Conservation (phyloP, 129 eudicot genomes). For the Kitagawia praeruptora region DNA sequence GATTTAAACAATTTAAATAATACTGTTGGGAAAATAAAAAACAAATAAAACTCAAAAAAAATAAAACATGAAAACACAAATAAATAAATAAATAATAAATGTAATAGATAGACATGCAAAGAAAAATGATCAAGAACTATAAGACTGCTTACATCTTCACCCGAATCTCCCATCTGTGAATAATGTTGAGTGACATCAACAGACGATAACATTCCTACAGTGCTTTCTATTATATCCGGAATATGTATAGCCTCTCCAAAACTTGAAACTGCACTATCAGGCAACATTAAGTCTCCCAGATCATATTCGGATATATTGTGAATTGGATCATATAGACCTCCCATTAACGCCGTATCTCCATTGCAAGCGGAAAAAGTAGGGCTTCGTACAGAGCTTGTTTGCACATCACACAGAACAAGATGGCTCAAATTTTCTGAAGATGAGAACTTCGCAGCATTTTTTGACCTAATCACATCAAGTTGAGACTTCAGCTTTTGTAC, state of each 20-base stretch:
- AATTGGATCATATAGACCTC: slow-evolving; percentile 30
- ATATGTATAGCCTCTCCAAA: slow-evolving; percentile 53
- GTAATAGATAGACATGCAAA: background rate
- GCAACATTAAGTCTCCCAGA: slow-evolving; percentile 51
- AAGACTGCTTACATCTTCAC: slow-evolving; percentile 52
- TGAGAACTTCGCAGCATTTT: slow-evolving; percentile 51
- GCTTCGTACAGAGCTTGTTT: slow-evolving; percentile 50
- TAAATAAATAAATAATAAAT: too few species aligned
- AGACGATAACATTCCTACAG: slow-evolving; percentile 58
- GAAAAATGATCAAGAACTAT: background rate
- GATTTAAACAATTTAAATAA: too few species aligned
- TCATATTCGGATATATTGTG: slow-evolving; percentile 44
- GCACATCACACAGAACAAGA: slow-evolving; percentile 47
- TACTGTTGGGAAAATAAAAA: too few species aligned
- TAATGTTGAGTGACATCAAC: slow-evolving; percentile 66
- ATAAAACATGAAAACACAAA: too few species aligned
- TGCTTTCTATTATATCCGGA: slow-evolving; percentile 95
- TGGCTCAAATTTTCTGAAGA: slow-evolving; percentile 62
- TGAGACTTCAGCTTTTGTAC: slow-evolving; percentile 57
- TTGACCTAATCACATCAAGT: slow-evolving; percentile 49
- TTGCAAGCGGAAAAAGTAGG: slow-evolving; percentile 80
- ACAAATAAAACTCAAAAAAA: too few species aligned
- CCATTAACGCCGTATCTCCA: slow-evolving; percentile 38
- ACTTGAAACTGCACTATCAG: slow-evolving; percentile 52
- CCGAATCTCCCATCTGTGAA: slow-evolving; percentile 56